Evolutionary conservation across 2,329 filamentous ascomycete species (phyloP).

Genomic region (Diplodia sapinea): DNA sequence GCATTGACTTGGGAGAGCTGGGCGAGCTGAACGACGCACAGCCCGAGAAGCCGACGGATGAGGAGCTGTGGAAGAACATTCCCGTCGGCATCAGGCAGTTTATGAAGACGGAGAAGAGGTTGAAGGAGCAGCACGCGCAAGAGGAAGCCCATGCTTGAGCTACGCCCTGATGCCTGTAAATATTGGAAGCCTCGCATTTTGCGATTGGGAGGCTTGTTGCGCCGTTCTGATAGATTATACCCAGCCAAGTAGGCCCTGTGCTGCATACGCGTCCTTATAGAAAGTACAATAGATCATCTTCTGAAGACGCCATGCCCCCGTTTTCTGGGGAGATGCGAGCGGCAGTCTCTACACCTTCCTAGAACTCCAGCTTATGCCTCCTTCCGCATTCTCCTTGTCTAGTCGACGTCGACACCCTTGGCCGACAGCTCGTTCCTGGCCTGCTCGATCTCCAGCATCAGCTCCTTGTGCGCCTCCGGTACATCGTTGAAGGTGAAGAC

Average conservation of each 20-base stretch:
- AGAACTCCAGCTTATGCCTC: conserved; percentile 16
- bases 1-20: conserved; percentile 41
- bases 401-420: conserved; percentile 80
- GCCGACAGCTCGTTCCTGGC: conserved; percentile 75
- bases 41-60: conserved; percentile 52
- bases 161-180: background rate
- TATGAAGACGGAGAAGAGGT: conserved; percentile 92
- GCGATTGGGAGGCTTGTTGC: conserved; percentile 5
- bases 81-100: conserved; percentile 95
- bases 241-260: conserved; percentile 1
- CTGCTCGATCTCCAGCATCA: conserved; percentile 82
- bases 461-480: conserved; percentile 84
- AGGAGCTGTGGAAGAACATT: conserved; percentile 76
- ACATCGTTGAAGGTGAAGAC: conserved; percentile 97
- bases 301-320: background rate
- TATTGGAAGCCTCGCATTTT: conserved; percentile 6
- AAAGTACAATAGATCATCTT: conserved; percentile 15
- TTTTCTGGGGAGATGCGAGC: background rate
- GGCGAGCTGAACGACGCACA: conserved; percentile 32
- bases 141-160: conserved; percentile 52
- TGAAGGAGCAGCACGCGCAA: conserved; percentile 74
- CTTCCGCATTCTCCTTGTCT: conserved; percentile 37
- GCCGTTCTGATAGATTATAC: conserved; percentile 22
- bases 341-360: background rate
- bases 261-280: conserved; percentile 5